Percentiles rank a stretch among this genome's conserved stretches.
Conservation (phyloP, 768 basidiomycete genomes). For the Lentinula boryana region DNA sequence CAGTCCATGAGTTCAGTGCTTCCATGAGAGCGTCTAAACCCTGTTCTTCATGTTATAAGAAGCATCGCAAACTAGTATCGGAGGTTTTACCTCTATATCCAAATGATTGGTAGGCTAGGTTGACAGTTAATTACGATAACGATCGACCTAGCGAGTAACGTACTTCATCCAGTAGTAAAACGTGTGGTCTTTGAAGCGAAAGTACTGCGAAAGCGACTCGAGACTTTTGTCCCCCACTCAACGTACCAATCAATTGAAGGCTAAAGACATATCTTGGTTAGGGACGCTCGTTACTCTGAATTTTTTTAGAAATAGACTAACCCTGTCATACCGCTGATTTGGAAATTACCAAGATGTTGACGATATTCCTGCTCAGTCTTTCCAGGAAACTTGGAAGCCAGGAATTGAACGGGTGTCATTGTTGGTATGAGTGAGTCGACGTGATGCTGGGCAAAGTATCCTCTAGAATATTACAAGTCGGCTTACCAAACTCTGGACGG, state of each 20-base stretch:
- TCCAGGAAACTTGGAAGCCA: slow-evolving; percentile 89
- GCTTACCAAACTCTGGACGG: not conserved
- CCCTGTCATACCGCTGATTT: slow-evolving; percentile 96
- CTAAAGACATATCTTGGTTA: slow-evolving; percentile 25
- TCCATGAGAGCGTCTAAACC: slow-evolving; percentile 94
- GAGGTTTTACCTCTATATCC: slow-evolving; percentile 77
- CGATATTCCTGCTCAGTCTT: slow-evolving; percentile 96
- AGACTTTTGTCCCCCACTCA: slow-evolving; percentile 94
- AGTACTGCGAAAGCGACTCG: slow-evolving; percentile 89
- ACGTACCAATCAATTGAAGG: slow-evolving; percentile 83
- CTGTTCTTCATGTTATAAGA: slow-evolving; percentile 28
- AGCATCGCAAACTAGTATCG: not conserved
- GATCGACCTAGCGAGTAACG: slow-evolving; percentile 13
- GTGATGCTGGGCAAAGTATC: slow-evolving; percentile 94
- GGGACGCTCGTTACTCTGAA: not conserved
- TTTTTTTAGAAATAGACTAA: slow-evolving; percentile 20
- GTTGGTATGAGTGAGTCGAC: slow-evolving; percentile 83
- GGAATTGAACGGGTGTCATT: slow-evolving; percentile 90
- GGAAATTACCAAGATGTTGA: slow-evolving; percentile 92
- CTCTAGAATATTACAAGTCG: slow-evolving; percentile 35
- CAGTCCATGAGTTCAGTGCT: slow-evolving; percentile 76
- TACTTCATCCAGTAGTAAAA: slow-evolving; percentile 91
- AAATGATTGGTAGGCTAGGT: slow-evolving; percentile 86
- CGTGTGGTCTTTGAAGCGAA: slow-evolving; percentile 84
- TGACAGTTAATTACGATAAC: not conserved